Evolutionary conservation across 352 stramenopile species (phyloP), one percentile per base, ranked within the genome.

Genomic region (Phytopythium mirpurense): DNA sequence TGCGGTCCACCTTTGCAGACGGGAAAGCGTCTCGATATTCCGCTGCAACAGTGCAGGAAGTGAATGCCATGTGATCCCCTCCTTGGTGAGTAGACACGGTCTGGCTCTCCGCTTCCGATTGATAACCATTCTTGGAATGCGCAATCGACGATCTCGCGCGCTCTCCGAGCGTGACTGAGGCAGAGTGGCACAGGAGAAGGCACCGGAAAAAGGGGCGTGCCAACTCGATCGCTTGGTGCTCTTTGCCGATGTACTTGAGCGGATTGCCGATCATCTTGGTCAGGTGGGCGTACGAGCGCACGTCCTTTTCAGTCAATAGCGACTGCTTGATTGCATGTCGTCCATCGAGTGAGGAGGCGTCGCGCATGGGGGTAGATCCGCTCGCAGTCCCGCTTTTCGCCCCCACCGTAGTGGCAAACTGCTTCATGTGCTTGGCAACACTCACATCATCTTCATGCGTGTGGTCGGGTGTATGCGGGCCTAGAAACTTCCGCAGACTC

Each of bases 151-250:
- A 45, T 9, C 51, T n/a, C 16, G 53, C 29, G 7, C 59, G 58
- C 32, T 87, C 74, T 57, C 88, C 70, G 11, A 88, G 57, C 15
- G 67, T 65, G 10, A 87, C 73, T 0, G 81, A 90, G 0, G 78
- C 85, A 0, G 81, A 93, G 58, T 95, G 85, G 40, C 85, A 95
- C 11, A 95, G 67, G 19, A 93, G 51, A 2, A 95, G 24, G 54
- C 81, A 92, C 0, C 85, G 74, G 43, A 95, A 95, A 41, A 95
- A 95, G 12, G 78, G 78, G 1, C 74, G 68, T 16, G 76, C 78
- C 5, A 91, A 48, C 31, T 86, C 76, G 1, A 89, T 62, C 10
- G 72, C 75, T 36, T 79, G 62, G 27, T 75, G 51, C 35, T 91
- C 78, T 53, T 83, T 78, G 2, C 51, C 67, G 4, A 64, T 63